Percentiles rank a stretch among this genome's conserved stretches.
These are phyloP conservation scores for Polymyxa betae DNA, from an alignment of 208 protist genomes.

Conservation along the genomic window DNA sequence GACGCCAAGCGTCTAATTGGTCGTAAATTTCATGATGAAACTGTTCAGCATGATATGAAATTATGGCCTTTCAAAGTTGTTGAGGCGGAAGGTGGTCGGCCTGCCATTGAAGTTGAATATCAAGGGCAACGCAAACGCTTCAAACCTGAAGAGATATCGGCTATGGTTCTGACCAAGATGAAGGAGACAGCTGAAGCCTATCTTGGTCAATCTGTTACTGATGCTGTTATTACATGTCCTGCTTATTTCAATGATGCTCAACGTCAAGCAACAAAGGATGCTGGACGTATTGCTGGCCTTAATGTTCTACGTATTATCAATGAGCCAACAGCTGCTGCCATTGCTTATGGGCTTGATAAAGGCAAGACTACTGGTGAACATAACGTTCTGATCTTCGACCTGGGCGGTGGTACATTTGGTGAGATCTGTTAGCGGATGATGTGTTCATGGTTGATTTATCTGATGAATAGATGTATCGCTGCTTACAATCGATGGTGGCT, in stretches of 20 bases:
- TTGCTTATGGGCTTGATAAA: constrained; percentile 95
- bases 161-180: constrained; percentile 91
- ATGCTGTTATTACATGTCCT: constrained; percentile 96
- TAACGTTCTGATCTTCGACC: constrained; percentile 96
- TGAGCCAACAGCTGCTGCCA: constrained; percentile 95
- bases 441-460: too few species aligned
- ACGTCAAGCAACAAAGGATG: constrained; percentile 94
- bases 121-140: constrained; percentile 84
- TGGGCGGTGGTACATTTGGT: constrained; percentile 98
- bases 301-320: constrained; percentile 97
- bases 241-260: constrained; percentile 98
- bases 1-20: constrained; percentile 90
- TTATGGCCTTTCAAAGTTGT: constrained; percentile 89
- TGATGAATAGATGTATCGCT: constrained; percentile 99
- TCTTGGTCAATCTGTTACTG: constrained; percentile 83
- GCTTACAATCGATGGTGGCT: constrained; percentile 91
- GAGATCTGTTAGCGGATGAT: too few species aligned
- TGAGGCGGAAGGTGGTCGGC: constrained; percentile 79
- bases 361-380: constrained; percentile 79
- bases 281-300: constrained; percentile 93
- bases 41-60: constrained; percentile 92
- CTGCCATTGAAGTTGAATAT: constrained; percentile 80
- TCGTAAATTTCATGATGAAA: constrained; percentile 77
- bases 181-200: constrained; percentile 91
- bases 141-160: constrained; percentile 93